These are phyloP conservation scores for Megacollybia marginata DNA, from an alignment of 768 basidiomycete species.

Conservation along the genomic window DNA sequence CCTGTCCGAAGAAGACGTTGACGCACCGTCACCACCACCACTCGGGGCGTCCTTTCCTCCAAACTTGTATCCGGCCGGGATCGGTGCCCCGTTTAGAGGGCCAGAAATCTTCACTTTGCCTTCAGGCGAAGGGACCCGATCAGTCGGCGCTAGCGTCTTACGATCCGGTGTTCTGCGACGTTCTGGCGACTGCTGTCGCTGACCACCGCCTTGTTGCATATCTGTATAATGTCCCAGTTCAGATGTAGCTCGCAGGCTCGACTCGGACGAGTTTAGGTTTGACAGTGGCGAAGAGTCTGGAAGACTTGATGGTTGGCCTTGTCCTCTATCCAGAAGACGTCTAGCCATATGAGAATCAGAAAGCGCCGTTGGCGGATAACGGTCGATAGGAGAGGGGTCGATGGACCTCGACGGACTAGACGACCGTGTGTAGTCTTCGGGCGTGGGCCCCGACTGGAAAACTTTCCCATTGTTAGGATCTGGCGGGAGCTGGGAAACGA, in stretches of 20 bases:
- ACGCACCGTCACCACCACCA: slow-evolving; percentile 29
- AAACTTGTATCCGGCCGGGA: slow-evolving; percentile 88
- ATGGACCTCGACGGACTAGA: slow-evolving; percentile 51
- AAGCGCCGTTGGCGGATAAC: slow-evolving; percentile 18
- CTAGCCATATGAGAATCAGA: slow-evolving; percentile 33
- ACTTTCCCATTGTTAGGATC: slow-evolving; percentile 54
- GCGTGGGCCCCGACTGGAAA: slow-evolving; percentile 37
- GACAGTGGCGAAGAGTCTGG: slow-evolving; percentile 53
- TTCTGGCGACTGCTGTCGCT: slow-evolving; percentile 46
- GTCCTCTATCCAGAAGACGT: slow-evolving; percentile 32
- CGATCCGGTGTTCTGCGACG: slow-evolving; percentile 41
- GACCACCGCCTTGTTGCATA: slow-evolving; percentile 33
- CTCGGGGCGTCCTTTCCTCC: slow-evolving; percentile 58
- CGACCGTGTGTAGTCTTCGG: slow-evolving; percentile 31
- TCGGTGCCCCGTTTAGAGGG: slow-evolving; percentile 77
- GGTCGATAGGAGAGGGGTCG: slow-evolving; percentile 40
- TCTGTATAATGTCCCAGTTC: slow-evolving; percentile 80
- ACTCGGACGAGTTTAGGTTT: slow-evolving; percentile 35
- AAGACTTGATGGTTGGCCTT: slow-evolving; percentile 42
- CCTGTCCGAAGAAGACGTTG: slow-evolving; percentile 48
- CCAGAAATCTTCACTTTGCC: slow-evolving; percentile 83
- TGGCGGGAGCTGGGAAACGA: slow-evolving; percentile 46
- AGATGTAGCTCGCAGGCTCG: slow-evolving; percentile 62
- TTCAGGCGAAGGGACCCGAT: slow-evolving; percentile 45
- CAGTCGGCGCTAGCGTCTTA: slow-evolving; percentile 37